A percentile compares a stretch with the other conserved stretches of the same genome.
phyloP scores from a whole-genome alignment of 129 eudicot species.

The Lactuca sativa region DNA sequence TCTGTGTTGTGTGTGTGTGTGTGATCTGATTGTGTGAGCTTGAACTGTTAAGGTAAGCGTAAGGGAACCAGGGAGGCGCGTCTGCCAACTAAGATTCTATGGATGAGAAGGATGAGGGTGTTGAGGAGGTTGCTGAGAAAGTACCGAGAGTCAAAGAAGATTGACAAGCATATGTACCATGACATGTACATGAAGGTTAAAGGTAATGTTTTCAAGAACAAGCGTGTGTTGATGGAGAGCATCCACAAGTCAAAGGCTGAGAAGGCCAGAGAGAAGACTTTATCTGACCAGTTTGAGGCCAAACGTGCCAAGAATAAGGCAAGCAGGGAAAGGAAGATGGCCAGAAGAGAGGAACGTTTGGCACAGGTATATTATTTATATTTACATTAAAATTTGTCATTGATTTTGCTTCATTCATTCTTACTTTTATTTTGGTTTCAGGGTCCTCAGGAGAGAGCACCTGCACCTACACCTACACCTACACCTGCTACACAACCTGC shows the following conservation, averaged over 20 bases:
- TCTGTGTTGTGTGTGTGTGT: too few species aligned
- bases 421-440: background rate
- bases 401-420: background rate
- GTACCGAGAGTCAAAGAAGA: constrained; percentile 43
- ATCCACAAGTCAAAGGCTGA: constrained; percentile 44
- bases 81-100: constrained; percentile 43
- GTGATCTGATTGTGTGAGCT: background rate
- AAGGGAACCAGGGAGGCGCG: constrained; percentile 46
- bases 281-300: constrained; percentile 45
- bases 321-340: constrained; percentile 41
- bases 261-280: constrained; percentile 44
- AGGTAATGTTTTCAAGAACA: constrained; percentile 53
- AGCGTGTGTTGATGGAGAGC: constrained; percentile 46
- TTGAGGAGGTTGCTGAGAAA: constrained; percentile 34
- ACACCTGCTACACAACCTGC: constrained; percentile 31
- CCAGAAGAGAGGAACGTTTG: constrained; percentile 40
- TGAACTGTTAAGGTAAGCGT: constrained; percentile 28
- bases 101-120: constrained; percentile 48
- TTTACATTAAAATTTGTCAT: background rate
- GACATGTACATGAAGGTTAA: constrained; percentile 50
- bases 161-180: constrained; percentile 45
- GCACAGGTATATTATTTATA: constrained; percentile 21
- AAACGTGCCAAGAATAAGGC: constrained; percentile 42
- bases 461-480: background rate
- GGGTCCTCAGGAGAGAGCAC: constrained; percentile 40